These are phyloP conservation scores for Citrus cavaleriei DNA, from an alignment of 345 rosid species.

Conservation along the genomic window DNA sequence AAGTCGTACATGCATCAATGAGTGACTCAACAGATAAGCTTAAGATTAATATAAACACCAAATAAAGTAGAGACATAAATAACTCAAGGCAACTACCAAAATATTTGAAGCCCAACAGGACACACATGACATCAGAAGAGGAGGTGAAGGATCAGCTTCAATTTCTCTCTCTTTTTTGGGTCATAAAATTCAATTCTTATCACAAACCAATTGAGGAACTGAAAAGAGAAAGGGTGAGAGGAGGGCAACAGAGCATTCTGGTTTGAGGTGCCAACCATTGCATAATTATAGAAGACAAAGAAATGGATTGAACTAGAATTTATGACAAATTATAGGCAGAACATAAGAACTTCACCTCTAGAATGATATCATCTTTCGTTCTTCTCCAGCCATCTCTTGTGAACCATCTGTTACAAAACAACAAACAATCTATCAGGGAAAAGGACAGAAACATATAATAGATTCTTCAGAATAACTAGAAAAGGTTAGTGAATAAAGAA, in stretches of 20 bases:
- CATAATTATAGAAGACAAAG: neutral
- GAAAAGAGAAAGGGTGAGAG: neutral
- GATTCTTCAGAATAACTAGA: neutral
- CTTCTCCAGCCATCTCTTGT: slow-evolving; percentile 86
- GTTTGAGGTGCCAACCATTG: neutral
- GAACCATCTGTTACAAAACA: slow-evolving; percentile 60
- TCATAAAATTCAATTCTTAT: neutral
- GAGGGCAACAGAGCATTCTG: neutral
- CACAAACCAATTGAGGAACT: neutral
- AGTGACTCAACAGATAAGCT: neutral
- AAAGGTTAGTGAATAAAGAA: neutral
- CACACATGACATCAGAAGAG: neutral
- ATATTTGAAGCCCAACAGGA: neutral
- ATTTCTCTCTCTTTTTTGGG: neutral
- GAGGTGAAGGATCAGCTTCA: neutral
- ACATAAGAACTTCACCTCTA: slow-evolving; percentile 49
- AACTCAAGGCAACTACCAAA: neutral
- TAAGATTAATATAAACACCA: neutral
- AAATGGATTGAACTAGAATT: neutral
- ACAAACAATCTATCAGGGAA: slow-evolving; percentile 3
- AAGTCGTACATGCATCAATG: neutral
- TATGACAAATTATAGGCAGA: slow-evolving; percentile 1
- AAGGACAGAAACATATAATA: slow-evolving; percentile 2
- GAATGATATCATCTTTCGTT: slow-evolving; percentile 74
- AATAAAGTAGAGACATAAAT: neutral